These are phyloP conservation scores for sorghum (Sorghum bicolor) DNA, from an alignment of 176 grass and related monocot genomes.

Conservation along the genomic window Sorghum_bicolor_NCBIv3 NC_012873.2:7138001-7138500, in stretches of 20 bases:
- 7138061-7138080: constrained; percentile 43
- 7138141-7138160: constrained; percentile 42
- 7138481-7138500: neutral
- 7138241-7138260: neutral
- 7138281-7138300: neutral
- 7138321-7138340: neutral
- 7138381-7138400: neutral
- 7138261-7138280: constrained; percentile 18
- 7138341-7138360: constrained; percentile 2
- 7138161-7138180: constrained; percentile 47
- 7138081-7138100: constrained; percentile 36
- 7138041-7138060: constrained; percentile 37
- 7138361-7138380: neutral
- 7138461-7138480: neutral
- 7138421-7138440: neutral
- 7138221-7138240: constrained; percentile 31
- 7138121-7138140: constrained; percentile 18
- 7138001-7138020: constrained; percentile 33
- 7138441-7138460: neutral
- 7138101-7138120: constrained; percentile 44
- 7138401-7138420: neutral
- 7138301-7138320: constrained; percentile 16
- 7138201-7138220: constrained; percentile 34
- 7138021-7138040: constrained; percentile 24
- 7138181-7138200: constrained; percentile 29